Conservation (phyloP, 345 rosid species). For the Reutealis trisperma region DNA sequence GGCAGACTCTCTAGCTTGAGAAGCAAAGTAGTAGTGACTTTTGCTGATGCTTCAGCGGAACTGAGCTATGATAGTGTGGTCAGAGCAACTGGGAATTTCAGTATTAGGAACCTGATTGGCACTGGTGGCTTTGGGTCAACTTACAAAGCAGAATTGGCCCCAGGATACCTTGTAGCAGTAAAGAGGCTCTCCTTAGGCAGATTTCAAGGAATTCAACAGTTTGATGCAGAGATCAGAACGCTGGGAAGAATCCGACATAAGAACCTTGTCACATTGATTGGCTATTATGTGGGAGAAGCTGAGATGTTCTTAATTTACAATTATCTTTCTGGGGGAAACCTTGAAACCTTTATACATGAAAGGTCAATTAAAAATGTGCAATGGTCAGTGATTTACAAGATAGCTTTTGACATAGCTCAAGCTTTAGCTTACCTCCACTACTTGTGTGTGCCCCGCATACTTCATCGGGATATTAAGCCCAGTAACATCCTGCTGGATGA, state of each 20-base stretch:
- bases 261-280: constrained; percentile 56
- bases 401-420: constrained; percentile 79
- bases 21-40: constrained; percentile 53
- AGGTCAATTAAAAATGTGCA: constrained; percentile 50
- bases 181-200: constrained; percentile 59
- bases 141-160: constrained; percentile 54
- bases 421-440: constrained; percentile 90
- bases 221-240: constrained; percentile 58
- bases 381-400: constrained; percentile 84
- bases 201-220: constrained; percentile 63
- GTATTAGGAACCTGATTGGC: constrained; percentile 55
- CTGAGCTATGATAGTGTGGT: constrained; percentile 52
- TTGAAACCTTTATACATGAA: constrained; percentile 58
- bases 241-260: constrained; percentile 56
- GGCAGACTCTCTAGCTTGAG: constrained; percentile 28
- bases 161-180: constrained; percentile 44
- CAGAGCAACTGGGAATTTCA: constrained; percentile 56
- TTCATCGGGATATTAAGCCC: constrained; percentile 95
- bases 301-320: constrained; percentile 70
- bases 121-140: constrained; percentile 69
- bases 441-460: constrained; percentile 80
- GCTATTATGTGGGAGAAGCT: constrained; percentile 58
- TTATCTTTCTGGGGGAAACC: constrained; percentile 64
- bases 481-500: constrained; percentile 87
- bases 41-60: constrained; percentile 55